A percentile compares a stretch with the other conserved stretches of the same genome.
Conservation (phyloP, 495 filamentous ascomycete genomes). For the Staphylotrichum longicolle region DNA sequence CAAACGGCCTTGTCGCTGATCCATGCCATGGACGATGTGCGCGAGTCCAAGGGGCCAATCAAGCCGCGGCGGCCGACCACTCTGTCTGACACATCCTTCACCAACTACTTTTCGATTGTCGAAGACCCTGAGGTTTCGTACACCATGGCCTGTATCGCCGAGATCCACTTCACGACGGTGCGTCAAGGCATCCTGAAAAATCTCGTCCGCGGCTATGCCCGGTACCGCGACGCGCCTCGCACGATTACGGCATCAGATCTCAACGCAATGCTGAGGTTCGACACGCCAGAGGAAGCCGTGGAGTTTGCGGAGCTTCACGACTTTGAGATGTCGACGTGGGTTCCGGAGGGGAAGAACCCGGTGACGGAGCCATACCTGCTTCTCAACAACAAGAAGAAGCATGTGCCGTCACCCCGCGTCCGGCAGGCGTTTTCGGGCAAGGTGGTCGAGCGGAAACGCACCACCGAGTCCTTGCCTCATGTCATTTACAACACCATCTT, state of each 20-base stretch:
- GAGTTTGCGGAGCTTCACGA: slow-evolving; percentile 68
- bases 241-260: slow-evolving; percentile 72
- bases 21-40: slow-evolving; percentile 35
- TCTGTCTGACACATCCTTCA: slow-evolving; percentile 60
- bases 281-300: slow-evolving; percentile 66
- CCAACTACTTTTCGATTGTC: slow-evolving; percentile 73
- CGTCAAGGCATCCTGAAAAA: slow-evolving; percentile 73
- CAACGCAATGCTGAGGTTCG: slow-evolving; percentile 66
- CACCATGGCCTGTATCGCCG: slow-evolving; percentile 89
- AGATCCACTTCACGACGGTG: slow-evolving; percentile 81
- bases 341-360: slow-evolving; percentile 31
- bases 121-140: slow-evolving; percentile 72
- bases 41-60: slow-evolving; percentile 34
- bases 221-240: slow-evolving; percentile 63
- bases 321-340: slow-evolving; percentile 53
- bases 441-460: slow-evolving; percentile 52
- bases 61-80: slow-evolving; percentile 42
- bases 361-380: slow-evolving; percentile 54
- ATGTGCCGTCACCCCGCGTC: slow-evolving; percentile 39
- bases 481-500: slow-evolving; percentile 49
- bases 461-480: slow-evolving; percentile 38
- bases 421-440: slow-evolving; percentile 43
- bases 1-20: slow-evolving; percentile 44
- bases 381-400: slow-evolving; percentile 35
- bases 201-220: slow-evolving; percentile 59